Evolutionary conservation across 345 rosid species (phyloP), one percentile per base, ranked within the genome.

Genomic region (Camelina hispida): DNA sequence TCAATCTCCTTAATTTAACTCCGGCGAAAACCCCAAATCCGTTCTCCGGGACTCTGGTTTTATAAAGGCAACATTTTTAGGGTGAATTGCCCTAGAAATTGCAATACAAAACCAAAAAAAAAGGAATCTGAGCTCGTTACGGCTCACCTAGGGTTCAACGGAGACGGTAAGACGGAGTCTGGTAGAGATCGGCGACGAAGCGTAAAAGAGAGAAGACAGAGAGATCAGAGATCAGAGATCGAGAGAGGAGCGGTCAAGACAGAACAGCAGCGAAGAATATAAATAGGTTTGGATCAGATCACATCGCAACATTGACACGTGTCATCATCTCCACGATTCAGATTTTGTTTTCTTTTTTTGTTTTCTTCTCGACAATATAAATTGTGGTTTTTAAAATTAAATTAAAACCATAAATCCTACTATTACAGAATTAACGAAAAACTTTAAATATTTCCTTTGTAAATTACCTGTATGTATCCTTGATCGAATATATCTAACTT

Each of bases 221-320:
- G 46, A 28, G 47, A 73, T 57, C 61, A 38, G 46, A 28, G 47
- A 73, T 57, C 61, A 65, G 72, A 48, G 72, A 71, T 70, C 72
- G 81, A 53, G 62, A 54, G 68, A 54, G 68, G 78, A 69, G 83
- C 89, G 91, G 86, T 85, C 84, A 62, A 86, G 84, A 87, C 68
- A 82, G 68, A 86, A 84, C 77, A 85, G 82, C 82, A 86, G 85
- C 66, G 83, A 66, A 93, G 87, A 85, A 89, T 91, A 91, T 93
- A 93, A 93, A 93, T 93, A 93, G 96, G 96, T 93, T 91, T 91
- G 93, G 93, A 91, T 93, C 97, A 96, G 96, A 85, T 86, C 79
- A 37, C 66, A 79, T 67, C 62, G 1, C 68, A 51, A 37, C 55
- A 65, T 16, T 44, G 75, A 83, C 90, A 91, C 93, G 98, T 91